Evolutionary conservation across 2,329 filamentous ascomycete genomes (phyloP).

Genomic region (Tricladium varicosporioides): DNA sequence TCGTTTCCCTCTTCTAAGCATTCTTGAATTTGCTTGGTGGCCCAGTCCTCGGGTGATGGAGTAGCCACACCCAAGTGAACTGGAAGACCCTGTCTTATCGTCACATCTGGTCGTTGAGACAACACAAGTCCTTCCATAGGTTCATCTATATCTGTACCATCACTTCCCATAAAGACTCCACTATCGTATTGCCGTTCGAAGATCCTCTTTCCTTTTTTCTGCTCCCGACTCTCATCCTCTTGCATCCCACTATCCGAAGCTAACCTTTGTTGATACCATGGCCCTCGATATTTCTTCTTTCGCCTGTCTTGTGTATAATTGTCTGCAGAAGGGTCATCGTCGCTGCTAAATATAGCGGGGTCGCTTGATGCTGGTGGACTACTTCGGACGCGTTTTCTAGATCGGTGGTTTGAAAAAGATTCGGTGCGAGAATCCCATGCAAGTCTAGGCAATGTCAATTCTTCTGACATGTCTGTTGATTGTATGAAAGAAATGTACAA

Average conservation of each 20-base stretch:
- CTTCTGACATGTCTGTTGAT: slow-evolving; percentile 34
- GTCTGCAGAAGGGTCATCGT: slow-evolving; percentile 66
- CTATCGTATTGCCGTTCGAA: slow-evolving; percentile 64
- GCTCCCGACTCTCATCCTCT: slow-evolving; percentile 12
- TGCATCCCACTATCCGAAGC: slow-evolving; percentile 26
- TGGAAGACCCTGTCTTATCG: slow-evolving; percentile 14
- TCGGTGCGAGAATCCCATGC: slow-evolving; percentile 21
- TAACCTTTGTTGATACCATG: slow-evolving; percentile 65
- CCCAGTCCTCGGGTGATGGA: slow-evolving; percentile 37
- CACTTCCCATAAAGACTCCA: slow-evolving; percentile 67
- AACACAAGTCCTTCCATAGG: slow-evolving; percentile 17
- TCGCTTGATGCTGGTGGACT: slow-evolving; percentile 58
- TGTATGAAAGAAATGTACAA: slow-evolving; percentile 13
- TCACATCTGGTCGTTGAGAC: slow-evolving; percentile 3
- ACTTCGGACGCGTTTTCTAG: slow-evolving; percentile 41
- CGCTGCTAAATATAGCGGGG: slow-evolving; percentile 68
- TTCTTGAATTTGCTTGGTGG: slow-evolving; percentile 45
- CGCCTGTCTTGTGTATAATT: slow-evolving; percentile 58
- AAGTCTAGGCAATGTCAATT: slow-evolving; percentile 38
- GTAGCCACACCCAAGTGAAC: slow-evolving; percentile 4
- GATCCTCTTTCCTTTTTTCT: slow-evolving; percentile 43
- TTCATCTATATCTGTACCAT: slow-evolving; percentile 47
- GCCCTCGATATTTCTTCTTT: slow-evolving; percentile 63
- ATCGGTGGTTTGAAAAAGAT: slow-evolving; percentile 16
- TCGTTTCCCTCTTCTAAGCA: slow-evolving; percentile 60